These are phyloP conservation scores for Corymbia maculata DNA, from an alignment of 345 rosid genomes.

Conservation along the genomic window DNA sequence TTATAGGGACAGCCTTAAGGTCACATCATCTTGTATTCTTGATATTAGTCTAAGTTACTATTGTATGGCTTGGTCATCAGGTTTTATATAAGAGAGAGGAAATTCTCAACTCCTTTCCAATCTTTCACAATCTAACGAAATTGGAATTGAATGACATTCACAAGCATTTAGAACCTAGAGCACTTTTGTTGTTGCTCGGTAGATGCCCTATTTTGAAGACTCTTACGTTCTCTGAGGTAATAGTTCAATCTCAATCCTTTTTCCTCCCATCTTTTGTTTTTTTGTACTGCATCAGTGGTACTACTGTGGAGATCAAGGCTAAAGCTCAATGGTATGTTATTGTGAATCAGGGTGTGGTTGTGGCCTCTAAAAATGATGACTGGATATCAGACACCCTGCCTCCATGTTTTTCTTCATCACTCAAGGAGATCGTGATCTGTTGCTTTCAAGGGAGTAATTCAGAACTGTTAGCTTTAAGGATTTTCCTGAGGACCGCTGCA, in stretches of 20 bases:
- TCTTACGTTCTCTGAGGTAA: too few relatives aligned
- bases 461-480: not conserved
- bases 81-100: too few relatives aligned
- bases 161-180: too few relatives aligned
- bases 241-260: not conserved
- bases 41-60: not conserved
- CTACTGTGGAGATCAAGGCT: too few relatives aligned
- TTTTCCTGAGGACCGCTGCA: not conserved
- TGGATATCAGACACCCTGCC: not conserved
- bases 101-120: not conserved
- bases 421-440: not conserved
- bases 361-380: not conserved
- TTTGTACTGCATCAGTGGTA: too few relatives aligned
- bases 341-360: too few relatives aligned
- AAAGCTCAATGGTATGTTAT: not conserved
- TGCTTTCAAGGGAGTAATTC: not conserved
- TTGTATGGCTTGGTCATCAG: too few relatives aligned
- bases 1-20: too few relatives aligned
- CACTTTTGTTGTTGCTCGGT: not conserved
- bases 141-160: too few relatives aligned
- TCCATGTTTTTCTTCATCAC: not conserved
- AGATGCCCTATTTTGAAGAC: not conserved
- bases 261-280: not conserved
- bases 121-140: not conserved
- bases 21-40: not conserved